A percentile compares a stretch with the other conserved stretches of the same genome.
phyloP scores from a whole-genome alignment of 805 yeast genomes.

The Wickerhamomyces strasburgensis region DNA sequence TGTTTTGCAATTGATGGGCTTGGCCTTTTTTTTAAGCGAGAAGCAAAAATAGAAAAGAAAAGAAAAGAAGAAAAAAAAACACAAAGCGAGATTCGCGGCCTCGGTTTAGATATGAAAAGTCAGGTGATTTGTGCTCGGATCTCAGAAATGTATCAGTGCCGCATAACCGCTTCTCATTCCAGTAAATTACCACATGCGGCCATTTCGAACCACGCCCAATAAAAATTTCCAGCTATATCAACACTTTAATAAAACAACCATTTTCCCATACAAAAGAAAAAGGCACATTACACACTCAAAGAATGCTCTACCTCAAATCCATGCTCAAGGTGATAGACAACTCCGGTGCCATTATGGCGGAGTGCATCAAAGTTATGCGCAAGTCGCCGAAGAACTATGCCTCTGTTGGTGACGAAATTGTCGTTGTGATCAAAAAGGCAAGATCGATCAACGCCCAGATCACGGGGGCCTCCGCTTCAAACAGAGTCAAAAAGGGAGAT shows the following conservation, averaged over 20 bases:
- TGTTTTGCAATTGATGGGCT: no score
- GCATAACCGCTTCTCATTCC: no score
- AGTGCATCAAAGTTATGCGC: slow-evolving; percentile 91
- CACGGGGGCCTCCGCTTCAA: slow-evolving; percentile 68
- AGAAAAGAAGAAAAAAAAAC: no score
- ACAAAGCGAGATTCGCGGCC: no score
- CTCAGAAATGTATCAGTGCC: background rate
- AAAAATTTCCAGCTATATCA: no score
- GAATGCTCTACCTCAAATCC: slow-evolving; percentile 85
- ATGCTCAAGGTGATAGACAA: slow-evolving; percentile 89
- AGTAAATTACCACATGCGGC: no score
- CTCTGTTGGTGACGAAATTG: slow-evolving; percentile 84
- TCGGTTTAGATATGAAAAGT: background rate
- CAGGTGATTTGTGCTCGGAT: background rate
- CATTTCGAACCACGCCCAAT: no score
- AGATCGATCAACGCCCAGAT: slow-evolving; percentile 66
- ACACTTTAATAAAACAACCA: no score
- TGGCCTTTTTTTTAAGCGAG: background rate
- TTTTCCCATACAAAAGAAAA: no score
- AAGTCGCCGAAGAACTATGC: slow-evolving; percentile 85
- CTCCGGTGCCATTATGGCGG: slow-evolving; percentile 91
- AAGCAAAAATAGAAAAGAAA: background rate
- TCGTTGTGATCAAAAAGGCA: slow-evolving; percentile 91
- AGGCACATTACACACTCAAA: no score
- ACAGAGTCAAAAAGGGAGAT: slow-evolving; percentile 90